A percentile compares a stretch with the other conserved stretches of the same genome.
phyloP scores from a whole-genome alignment of 768 basidiomycete genomes.

The Hygrophorus pudorinus region DNA sequence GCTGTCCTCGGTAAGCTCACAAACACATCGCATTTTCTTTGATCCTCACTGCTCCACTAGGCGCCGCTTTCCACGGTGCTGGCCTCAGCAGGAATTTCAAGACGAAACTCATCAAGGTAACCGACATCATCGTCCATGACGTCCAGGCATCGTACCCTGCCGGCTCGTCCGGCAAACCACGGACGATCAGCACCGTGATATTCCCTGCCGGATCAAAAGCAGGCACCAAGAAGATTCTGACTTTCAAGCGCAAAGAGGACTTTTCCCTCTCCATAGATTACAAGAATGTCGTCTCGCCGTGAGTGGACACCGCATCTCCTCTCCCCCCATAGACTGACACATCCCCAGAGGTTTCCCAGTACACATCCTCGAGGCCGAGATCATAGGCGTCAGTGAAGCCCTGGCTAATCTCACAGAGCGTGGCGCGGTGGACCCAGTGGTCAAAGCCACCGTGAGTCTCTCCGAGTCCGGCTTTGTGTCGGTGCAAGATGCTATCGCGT shows the following conservation, averaged over 20 bases:
- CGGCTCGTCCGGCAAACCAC: slow-evolving; percentile 39
- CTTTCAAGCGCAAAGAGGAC: slow-evolving; percentile 79
- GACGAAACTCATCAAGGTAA: slow-evolving; percentile 86
- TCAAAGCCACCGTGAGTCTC: slow-evolving; percentile 76
- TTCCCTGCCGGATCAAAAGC: slow-evolving; percentile 72
- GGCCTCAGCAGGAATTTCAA: slow-evolving; percentile 83
- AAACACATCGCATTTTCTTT: background rate
- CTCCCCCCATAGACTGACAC: background rate
- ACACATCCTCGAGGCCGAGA: slow-evolving; percentile 62
- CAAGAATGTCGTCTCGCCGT: slow-evolving; percentile 54
- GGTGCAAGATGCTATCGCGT: slow-evolving; percentile 68
- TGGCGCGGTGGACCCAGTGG: slow-evolving; percentile 70
- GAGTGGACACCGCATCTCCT: slow-evolving; percentile 18
- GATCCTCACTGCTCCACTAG: slow-evolving; percentile 18
- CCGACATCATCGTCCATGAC: slow-evolving; percentile 65
- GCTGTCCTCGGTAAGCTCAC: slow-evolving; percentile 62
- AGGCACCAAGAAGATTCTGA: slow-evolving; percentile 77
- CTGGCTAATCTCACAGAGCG: slow-evolving; percentile 76
- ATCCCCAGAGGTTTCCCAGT: slow-evolving; percentile 55
- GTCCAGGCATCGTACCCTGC: slow-evolving; percentile 75
- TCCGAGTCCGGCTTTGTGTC: slow-evolving; percentile 84
- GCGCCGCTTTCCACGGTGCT: slow-evolving; percentile 88
- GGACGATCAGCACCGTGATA: slow-evolving; percentile 65
- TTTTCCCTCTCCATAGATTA: slow-evolving; percentile 75
- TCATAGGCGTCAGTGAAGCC: slow-evolving; percentile 67